These are phyloP conservation scores for Yamadazyma pseudoaaseri DNA, from an alignment of 1,139 yeast species.

Conservation along the genomic window DNA sequence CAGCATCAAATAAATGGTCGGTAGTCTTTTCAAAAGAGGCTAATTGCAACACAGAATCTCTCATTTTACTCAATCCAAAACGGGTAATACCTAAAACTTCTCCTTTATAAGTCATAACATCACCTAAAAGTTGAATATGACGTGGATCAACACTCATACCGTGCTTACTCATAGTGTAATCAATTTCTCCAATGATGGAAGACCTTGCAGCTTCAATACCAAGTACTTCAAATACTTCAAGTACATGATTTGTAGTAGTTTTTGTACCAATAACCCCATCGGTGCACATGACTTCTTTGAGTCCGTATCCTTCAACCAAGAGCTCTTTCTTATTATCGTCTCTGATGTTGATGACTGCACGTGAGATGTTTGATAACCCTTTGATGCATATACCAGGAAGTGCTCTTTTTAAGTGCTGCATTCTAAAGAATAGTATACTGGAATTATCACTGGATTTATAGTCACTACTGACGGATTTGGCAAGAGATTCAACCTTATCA, in stretches of 20 bases:
- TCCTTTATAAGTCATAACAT: slow-evolving; percentile 98
- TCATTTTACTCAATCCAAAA: slow-evolving; percentile 97
- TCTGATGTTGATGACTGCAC: slow-evolving; percentile 94
- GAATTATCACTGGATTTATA: slow-evolving; percentile 34
- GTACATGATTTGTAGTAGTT: slow-evolving; percentile 87
- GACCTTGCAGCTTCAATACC: slow-evolving; percentile 98
- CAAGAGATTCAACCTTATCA: slow-evolving; percentile 47
- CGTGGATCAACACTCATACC: slow-evolving; percentile 99
- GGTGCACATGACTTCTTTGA: slow-evolving; percentile 94
- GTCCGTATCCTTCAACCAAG: slow-evolving; percentile 96
- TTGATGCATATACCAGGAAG: slow-evolving; percentile 87
- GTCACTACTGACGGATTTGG: slow-evolving; percentile 24
- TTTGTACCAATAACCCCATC: slow-evolving; percentile 92
- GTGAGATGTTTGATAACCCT: slow-evolving; percentile 85
- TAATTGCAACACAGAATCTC: slow-evolving; percentile 94
- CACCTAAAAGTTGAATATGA: slow-evolving; percentile 95
- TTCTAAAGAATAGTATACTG: slow-evolving; percentile 75
- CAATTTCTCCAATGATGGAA: slow-evolving; percentile 90
- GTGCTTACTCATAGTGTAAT: slow-evolving; percentile 97
- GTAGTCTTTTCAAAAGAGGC: slow-evolving; percentile 99
- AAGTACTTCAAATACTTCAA: slow-evolving; percentile 84
- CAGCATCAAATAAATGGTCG: slow-evolving; percentile 97
- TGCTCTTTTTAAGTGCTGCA: slow-evolving; percentile 84
- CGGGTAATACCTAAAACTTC: slow-evolving; percentile 97
- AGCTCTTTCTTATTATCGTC: slow-evolving; percentile 87